Percentiles rank a stretch among this genome's conserved stretches.
These are phyloP conservation scores for Ascochyta pisi DNA, from an alignment of 2,329 filamentous ascomycete species.

Conservation along the genomic window DNA sequence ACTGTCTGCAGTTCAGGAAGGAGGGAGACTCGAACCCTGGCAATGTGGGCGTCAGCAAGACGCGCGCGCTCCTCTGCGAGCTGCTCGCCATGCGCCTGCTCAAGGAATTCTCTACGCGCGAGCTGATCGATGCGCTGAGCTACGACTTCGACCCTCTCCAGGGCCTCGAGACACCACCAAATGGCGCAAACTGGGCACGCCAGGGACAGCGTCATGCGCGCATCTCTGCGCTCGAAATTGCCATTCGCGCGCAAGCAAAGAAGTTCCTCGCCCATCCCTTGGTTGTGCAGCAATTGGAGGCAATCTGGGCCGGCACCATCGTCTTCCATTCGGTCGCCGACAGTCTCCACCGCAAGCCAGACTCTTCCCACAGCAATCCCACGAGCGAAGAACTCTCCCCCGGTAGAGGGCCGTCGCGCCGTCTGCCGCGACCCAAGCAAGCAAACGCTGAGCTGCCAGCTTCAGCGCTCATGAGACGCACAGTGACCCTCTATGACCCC, in stretches of 20 bases:
- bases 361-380: constrained; percentile 39
- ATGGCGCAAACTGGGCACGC: constrained; percentile 33
- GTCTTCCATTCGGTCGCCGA: constrained; percentile 92
- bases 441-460: constrained; percentile 31
- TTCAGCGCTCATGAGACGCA: constrained; percentile 64
- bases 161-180: constrained; percentile 65
- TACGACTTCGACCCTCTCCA: constrained; percentile 96
- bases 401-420: constrained; percentile 40
- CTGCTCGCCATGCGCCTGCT: constrained; percentile 87
- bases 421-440: constrained; percentile 33
- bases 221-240: constrained; percentile 89
- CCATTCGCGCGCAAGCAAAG: constrained; percentile 91
- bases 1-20: constrained; percentile 91
- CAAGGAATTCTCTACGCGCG: constrained; percentile 86
- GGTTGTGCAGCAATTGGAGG: constrained; percentile 93
- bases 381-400: constrained; percentile 37
- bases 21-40: constrained; percentile 82
- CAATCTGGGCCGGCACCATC: constrained; percentile 95
- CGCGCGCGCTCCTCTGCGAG: constrained; percentile 87
- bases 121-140: constrained; percentile 90
- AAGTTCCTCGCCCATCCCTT: constrained; percentile 90
- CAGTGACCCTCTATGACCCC: constrained; percentile 88
- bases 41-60: constrained; percentile 82
- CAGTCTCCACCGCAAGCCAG: constrained; percentile 73
- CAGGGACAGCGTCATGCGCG: constrained; percentile 65